Conservation (phyloP, 805 yeast species). For the Candida montana region DNA sequence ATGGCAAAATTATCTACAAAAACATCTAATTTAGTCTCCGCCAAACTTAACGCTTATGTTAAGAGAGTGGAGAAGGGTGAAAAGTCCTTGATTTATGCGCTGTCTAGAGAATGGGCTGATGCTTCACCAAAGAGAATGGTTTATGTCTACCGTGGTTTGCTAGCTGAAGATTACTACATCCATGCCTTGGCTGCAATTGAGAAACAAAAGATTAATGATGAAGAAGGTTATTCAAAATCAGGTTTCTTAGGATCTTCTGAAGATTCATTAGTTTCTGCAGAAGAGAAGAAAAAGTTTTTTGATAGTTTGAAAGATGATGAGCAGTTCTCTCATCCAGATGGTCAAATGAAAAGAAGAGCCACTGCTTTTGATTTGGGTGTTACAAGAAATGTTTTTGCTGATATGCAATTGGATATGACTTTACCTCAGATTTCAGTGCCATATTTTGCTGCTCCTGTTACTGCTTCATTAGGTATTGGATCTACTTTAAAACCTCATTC, state of each 20-base stretch:
- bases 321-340: slow-evolving; percentile 6
- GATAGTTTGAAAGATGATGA: slow-evolving; percentile 21
- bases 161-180: slow-evolving; percentile 68
- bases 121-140: slow-evolving; percentile 88
- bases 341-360: slow-evolving; percentile 39
- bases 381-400: slow-evolving; percentile 32
- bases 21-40: slow-evolving; percentile 75
- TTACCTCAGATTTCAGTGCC: slow-evolving; percentile 50
- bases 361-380: slow-evolving; percentile 49
- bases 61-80: slow-evolving; percentile 84
- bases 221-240: not conserved
- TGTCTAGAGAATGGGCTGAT: slow-evolving; percentile 87
- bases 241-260: not conserved
- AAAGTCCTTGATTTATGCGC: slow-evolving; percentile 60
- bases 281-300: slow-evolving; percentile 17
- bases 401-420: slow-evolving; percentile 32
- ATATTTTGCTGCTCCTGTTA: slow-evolving; percentile 71
- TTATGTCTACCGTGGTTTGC: slow-evolving; percentile 73
- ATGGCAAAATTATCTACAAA: slow-evolving; percentile 79
- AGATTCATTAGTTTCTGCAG: slow-evolving; percentile 20
- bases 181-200: slow-evolving; percentile 66
- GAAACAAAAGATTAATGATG: slow-evolving; percentile 32
- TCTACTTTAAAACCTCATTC: slow-evolving; percentile 13
- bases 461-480: slow-evolving; percentile 49
- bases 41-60: slow-evolving; percentile 79